A percentile compares a stretch with the other conserved stretches of the same genome.
These are phyloP conservation scores for Suillus ampliporus DNA, from an alignment of 768 basidiomycete species.

Conservation along the genomic window DNA sequence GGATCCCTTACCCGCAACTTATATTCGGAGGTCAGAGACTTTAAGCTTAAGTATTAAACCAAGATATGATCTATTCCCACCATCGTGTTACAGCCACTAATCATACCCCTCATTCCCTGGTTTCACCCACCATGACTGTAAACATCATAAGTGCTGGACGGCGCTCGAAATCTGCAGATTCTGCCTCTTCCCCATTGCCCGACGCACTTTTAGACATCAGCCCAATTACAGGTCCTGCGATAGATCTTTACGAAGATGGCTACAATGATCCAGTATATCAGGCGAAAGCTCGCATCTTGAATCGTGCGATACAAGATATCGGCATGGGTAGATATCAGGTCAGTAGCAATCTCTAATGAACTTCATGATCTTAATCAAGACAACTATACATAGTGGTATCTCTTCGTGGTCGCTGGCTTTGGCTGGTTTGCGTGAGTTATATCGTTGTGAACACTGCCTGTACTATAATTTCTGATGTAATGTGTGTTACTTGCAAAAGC, in stretches of 20 bases:
- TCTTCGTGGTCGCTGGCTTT: constrained; percentile 46
- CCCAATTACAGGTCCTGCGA: constrained; percentile 4
- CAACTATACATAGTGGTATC: constrained; percentile 36
- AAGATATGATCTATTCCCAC: neutral
- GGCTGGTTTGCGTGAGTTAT: constrained; percentile 47
- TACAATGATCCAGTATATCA: constrained; percentile 53
- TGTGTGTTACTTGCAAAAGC: neutral
- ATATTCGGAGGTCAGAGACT: too few relatives aligned
- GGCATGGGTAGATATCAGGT: constrained; percentile 65
- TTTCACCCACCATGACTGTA: neutral
- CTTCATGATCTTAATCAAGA: neutral
- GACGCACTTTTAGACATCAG: neutral
- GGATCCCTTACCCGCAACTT: too few relatives aligned
- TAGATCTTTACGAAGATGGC: constrained; percentile 41
- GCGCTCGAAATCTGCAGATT: neutral
- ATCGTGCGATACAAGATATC: constrained; percentile 54
- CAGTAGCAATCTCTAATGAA: constrained; percentile 7
- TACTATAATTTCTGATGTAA: neutral
- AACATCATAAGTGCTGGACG: neutral
- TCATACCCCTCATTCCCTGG: neutral
- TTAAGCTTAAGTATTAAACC: neutral
- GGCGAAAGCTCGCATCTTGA: constrained; percentile 54
- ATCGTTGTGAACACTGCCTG: neutral
- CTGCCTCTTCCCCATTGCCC: neutral
- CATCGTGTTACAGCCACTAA: neutral